Percentiles rank a stretch among this genome's conserved stretches.
Evolutionary conservation across 2,329 filamentous ascomycete genomes (phyloP).

Genomic region (Cladosporium sp.): DNA sequence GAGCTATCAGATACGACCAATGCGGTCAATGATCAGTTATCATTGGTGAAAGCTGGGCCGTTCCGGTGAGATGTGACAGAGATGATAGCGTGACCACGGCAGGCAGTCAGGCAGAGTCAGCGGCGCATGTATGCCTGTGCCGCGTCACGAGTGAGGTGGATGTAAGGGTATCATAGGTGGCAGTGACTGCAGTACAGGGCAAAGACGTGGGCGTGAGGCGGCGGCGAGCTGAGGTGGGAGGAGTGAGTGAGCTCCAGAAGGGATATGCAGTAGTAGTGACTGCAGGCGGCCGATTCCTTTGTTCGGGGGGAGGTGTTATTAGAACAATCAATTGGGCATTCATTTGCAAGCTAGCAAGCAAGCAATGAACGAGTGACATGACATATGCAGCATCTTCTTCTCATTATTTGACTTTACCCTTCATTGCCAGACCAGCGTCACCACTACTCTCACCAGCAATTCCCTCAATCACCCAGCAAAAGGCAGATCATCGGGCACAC

Average conservation of each 20-base stretch:
- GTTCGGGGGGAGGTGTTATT: not conserved
- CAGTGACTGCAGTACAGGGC: not conserved
- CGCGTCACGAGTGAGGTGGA: conserved; percentile 2
- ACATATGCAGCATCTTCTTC: not conserved
- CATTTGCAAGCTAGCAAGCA: not conserved
- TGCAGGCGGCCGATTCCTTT: not conserved
- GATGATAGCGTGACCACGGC: not conserved
- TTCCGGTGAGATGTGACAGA: not conserved
- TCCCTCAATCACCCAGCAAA: not conserved
- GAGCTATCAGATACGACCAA: not conserved
- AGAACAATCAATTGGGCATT: not conserved
- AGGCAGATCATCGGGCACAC: conserved; percentile 3
- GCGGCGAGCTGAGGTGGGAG: not conserved
- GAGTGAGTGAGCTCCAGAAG: not conserved
- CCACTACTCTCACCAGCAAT: not conserved
- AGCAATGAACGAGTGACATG: not conserved
- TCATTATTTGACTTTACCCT: not conserved
- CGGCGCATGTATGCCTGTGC: conserved; percentile 12
- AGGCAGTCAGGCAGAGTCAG: not conserved
- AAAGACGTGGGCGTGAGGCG: not conserved
- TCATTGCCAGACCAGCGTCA: not conserved
- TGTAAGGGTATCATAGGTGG: not conserved
- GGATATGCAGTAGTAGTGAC: not conserved
- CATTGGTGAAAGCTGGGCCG: conserved; percentile 3
- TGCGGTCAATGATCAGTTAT: not conserved